These are phyloP conservation scores for Euryodendron excelsum DNA, from an alignment of 148 eudicot genomes.

Conservation along the genomic window DNA sequence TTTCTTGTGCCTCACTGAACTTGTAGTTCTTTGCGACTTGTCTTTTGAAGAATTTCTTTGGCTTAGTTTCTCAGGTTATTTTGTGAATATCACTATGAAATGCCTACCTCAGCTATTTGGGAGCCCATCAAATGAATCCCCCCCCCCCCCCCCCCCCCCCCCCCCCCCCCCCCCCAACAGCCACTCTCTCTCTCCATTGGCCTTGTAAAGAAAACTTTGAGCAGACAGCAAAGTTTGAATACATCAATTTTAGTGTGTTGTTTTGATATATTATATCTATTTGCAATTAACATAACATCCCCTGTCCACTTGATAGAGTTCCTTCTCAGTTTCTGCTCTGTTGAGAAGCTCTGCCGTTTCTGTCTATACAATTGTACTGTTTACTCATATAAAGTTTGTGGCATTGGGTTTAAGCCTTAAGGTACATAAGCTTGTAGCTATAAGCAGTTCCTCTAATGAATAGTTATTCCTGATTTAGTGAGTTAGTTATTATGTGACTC, in stretches of 20 bases:
- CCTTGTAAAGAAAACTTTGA: background rate
- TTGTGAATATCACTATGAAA: background rate
- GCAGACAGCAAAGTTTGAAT: background rate
- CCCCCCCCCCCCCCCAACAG: too few relatives aligned
- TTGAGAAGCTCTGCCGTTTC: background rate
- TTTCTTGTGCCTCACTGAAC: background rate
- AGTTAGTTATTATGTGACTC: background rate
- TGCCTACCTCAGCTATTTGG: background rate
- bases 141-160: background rate
- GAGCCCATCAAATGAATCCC: too few relatives aligned
- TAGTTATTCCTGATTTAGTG: background rate
- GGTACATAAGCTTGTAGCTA: background rate
- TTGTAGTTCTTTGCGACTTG: background rate
- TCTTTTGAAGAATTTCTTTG: too few relatives aligned
- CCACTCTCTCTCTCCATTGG: too few relatives aligned
- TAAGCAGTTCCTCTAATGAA: background rate
- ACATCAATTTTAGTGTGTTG: background rate
- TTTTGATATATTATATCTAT: background rate
- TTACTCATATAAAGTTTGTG: background rate
- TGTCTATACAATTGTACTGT: background rate
- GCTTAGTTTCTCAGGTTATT: background rate
- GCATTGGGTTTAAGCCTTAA: background rate
- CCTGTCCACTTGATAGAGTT: background rate
- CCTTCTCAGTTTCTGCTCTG: background rate
- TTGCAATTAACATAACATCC: background rate